Base-by-base conservation (phyloP, 2,329 filamentous ascomycete species). In the Cladophialophora chaetospira region DNA sequence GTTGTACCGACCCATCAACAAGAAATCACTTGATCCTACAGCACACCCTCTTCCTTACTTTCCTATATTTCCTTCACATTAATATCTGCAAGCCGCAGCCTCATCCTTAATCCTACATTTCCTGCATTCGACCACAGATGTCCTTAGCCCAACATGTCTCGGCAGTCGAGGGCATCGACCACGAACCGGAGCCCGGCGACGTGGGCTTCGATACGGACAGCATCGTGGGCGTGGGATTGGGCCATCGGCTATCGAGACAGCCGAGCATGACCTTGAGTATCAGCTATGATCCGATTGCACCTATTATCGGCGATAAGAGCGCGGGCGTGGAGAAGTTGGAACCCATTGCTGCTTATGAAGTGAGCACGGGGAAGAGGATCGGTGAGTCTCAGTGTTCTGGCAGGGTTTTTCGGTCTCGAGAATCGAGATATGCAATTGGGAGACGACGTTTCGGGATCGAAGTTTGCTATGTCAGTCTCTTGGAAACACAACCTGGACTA, bases 81-180 rank as follows among this genome's bases (percentile, higher is more conserved):
- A n/a, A n/a, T n/a, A 10, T 21, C 17, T 28, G 21, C 42, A 13
- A 9, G 42, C 23, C 23, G 23, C 47, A 21, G 15, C 28, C 45
- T 48, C 45, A 15, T 21, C 9, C 36, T n/a, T 40, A 19, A 40
- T 40, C 17, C 23, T 19, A 15, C 36, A 10, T 40, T 19, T 15
- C 38, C 15, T 13, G 25, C 9, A 1, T 38, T 25, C 10, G 40
- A 25, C 10, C 2, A 9, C 23, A 28, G 26, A 81, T 81, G 78
- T 81, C 79, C 66, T 70, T 81, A 50, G 71, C 78, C 57, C 78
- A 80, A 67, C 78, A 79, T 67, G 77, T 81, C 54, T 76, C 76
- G 45, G 71, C 73, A 49, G 72, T 77, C 65, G 78, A 80, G 66
- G 78, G 78, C 61, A 70, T 70, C 44, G 78, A 81, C 64, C 71